A percentile compares a stretch with the other conserved stretches of the same genome.
These are phyloP conservation scores for Trapa incisa DNA, from an alignment of 345 rosid species.

Conservation along the genomic window DNA sequence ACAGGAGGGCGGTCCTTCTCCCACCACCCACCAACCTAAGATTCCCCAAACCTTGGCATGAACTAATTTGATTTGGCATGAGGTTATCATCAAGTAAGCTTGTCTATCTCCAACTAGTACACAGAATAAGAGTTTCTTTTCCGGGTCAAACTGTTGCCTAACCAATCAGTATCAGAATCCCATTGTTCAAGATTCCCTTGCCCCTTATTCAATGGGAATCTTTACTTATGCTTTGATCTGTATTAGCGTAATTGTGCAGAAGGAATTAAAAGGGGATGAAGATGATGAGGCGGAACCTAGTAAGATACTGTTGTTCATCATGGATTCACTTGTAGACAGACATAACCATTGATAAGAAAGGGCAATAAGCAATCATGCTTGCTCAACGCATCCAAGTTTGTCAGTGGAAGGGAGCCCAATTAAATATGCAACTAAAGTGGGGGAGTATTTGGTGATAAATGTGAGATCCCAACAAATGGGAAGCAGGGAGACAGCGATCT, in stretches of 20 bases:
- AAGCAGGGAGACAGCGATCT: background rate
- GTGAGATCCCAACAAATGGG: slow-evolving; percentile 15
- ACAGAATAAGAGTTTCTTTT: background rate
- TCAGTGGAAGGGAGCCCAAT: background rate
- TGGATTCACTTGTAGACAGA: no score
- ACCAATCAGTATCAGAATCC: background rate
- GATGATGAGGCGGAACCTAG: no score
- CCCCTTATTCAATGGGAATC: background rate
- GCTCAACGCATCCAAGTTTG: background rate
- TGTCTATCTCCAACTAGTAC: background rate
- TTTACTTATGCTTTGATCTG: background rate
- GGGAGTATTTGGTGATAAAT: background rate
- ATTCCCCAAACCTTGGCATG: no score
- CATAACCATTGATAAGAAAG: no score
- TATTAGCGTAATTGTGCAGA: no score
- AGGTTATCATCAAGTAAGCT: no score
- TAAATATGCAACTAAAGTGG: background rate
- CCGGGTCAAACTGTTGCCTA: background rate
- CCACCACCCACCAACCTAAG: no score
- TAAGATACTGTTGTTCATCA: no score
- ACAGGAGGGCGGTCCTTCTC: no score
- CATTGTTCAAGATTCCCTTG: background rate
- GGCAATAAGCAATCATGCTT: no score
- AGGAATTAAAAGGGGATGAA: no score
- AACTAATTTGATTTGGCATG: no score